phyloP scores from a whole-genome alignment of 108 stramenopile species.

The Aurantiochytrium sp. region DNA sequence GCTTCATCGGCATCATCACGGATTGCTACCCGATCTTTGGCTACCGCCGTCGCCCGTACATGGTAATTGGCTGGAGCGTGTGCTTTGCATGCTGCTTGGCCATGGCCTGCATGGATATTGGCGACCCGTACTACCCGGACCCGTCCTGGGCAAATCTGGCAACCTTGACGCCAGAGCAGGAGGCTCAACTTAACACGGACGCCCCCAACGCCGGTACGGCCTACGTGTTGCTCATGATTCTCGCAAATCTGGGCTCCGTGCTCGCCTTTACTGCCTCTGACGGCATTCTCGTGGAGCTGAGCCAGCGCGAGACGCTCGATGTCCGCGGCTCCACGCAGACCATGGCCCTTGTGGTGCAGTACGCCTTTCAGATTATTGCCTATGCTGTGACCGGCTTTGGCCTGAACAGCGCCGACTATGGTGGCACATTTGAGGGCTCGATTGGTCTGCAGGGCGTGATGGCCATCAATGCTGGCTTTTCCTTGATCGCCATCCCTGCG shows the following conservation, averaged over 20 bases:
- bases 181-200: background rate
- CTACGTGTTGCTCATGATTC: background rate
- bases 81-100: too few relatives aligned
- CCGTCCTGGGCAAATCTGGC: too few relatives aligned
- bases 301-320: background rate
- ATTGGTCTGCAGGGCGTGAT: background rate
- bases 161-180: background rate
- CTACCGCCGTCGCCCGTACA: too few relatives aligned
- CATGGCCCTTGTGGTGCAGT: background rate
- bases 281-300: background rate
- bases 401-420: background rate
- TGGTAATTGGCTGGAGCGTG: too few relatives aligned
- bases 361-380: background rate
- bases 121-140: too few relatives aligned
- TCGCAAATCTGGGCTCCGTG: background rate
- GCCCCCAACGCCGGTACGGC: background rate
- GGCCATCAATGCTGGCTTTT: background rate
- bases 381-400: background rate
- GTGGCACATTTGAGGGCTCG: background rate
- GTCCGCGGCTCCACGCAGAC: background rate
- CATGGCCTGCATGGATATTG: too few relatives aligned
- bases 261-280: background rate
- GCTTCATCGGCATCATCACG: too few relatives aligned
- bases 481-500: background rate
- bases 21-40: too few relatives aligned